Conservation (phyloP, 257 asterid genomes). For the Solanum rostratum region DNA sequence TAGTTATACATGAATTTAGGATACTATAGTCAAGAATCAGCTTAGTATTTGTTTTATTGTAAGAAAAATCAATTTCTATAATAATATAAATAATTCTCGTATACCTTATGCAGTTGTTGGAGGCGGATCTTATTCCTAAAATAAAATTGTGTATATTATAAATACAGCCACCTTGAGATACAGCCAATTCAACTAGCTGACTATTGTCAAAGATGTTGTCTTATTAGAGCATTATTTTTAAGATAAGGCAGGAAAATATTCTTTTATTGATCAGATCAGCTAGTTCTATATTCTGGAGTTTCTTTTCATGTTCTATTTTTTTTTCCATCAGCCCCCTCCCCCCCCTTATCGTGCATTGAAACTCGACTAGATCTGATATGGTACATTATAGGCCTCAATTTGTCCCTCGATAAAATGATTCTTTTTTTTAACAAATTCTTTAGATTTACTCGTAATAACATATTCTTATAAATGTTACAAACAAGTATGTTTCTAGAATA, state of each 20-base stretch:
- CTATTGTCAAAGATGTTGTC: not conserved
- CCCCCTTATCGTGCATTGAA: too few species aligned
- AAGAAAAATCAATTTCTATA: too few species aligned
- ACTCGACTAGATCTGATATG: too few species aligned
- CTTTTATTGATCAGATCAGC: not conserved
- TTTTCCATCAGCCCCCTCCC: not conserved
- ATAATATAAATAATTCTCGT: not conserved
- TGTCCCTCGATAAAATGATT: not conserved
- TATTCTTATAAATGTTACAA: not conserved
- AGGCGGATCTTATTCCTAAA: too few species aligned
- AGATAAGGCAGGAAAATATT: not conserved
- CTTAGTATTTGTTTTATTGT: not conserved
- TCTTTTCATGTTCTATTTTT: not conserved
- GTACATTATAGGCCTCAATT: too few species aligned
- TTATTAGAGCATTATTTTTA: not conserved
- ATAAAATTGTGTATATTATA: not conserved
- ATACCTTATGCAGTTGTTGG: not conserved
- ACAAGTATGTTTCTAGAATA: not conserved
- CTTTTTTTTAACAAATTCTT: not conserved
- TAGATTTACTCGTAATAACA: not conserved
- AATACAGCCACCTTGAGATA: not conserved
- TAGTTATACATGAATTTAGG: not conserved
- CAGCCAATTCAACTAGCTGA: not conserved
- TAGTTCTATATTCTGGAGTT: not conserved
- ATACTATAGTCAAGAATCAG: not conserved